Percentiles rank a stretch among this genome's conserved stretches.
These are phyloP conservation scores for Immersiella caudata DNA, from an alignment of 495 filamentous ascomycete species.

Conservation along the genomic window DNA sequence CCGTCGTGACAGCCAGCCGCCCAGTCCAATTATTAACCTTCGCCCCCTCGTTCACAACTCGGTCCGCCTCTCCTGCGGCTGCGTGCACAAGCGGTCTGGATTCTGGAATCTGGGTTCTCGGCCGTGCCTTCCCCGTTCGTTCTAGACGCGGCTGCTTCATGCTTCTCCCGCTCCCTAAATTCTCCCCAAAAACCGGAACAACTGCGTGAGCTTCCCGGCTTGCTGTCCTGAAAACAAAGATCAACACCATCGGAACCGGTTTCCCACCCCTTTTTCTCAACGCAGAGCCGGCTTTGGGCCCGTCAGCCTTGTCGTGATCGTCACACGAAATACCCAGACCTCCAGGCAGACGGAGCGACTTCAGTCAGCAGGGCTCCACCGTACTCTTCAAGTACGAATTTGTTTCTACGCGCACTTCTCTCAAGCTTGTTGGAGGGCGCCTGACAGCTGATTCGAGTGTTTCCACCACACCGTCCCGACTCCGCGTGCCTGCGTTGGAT, in stretches of 20 bases:
- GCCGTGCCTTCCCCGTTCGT: background rate
- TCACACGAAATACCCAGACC: background rate
- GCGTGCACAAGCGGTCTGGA: conserved; percentile 5
- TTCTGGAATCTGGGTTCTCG: background rate
- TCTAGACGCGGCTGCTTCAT: background rate
- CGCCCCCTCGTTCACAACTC: background rate
- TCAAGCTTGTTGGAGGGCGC: too few relatives aligned
- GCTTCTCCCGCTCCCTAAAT: conserved; percentile 1
- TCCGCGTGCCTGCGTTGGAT: conserved; percentile 6
- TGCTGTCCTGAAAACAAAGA: background rate
- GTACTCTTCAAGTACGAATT: too few relatives aligned
- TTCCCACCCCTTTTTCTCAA: background rate
- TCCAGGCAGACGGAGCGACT: background rate
- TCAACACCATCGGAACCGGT: background rate
- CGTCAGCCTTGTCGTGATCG: background rate
- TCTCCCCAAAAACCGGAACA: background rate
- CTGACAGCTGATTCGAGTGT: background rate
- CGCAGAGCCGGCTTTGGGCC: background rate
- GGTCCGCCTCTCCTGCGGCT: background rate
- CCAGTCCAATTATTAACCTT: conserved; percentile 3
- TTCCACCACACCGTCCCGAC: background rate
- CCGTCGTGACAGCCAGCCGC: background rate
- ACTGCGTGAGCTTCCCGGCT: background rate
- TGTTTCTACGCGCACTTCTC: too few relatives aligned
- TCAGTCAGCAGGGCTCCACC: background rate